Evolutionary conservation across 495 filamentous ascomycete genomes (phyloP).

Genomic region (Chlorociboria aeruginascens): DNA sequence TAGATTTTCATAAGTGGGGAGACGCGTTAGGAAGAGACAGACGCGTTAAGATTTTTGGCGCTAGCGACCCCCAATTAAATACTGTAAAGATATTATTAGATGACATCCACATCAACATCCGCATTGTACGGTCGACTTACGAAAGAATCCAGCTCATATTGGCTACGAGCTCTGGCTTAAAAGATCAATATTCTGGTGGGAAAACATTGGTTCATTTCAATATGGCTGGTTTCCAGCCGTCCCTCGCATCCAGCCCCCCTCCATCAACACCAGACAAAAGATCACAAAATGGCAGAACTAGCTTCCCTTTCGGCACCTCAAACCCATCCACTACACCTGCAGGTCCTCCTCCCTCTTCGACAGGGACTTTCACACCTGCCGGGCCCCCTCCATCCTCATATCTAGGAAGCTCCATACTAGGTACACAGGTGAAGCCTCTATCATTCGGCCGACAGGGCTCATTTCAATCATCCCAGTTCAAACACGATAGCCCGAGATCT

Average conservation of each 20-base stretch:
- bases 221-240: conserved; percentile 15
- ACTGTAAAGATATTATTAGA: too few species aligned
- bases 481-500: conserved; percentile 28
- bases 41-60: conserved; percentile 4
- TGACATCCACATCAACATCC: too few species aligned
- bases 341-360: conserved; percentile 56
- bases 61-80: neutral
- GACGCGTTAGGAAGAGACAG: conserved; percentile 3
- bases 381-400: conserved; percentile 52
- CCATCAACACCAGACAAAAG: conserved; percentile 22
- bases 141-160: too few species aligned
- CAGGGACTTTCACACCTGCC: conserved; percentile 61
- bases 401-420: conserved; percentile 54
- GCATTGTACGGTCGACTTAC: too few species aligned
- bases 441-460: conserved; percentile 19
- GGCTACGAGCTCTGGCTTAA: too few species aligned
- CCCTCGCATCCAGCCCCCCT: conserved; percentile 18
- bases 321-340: conserved; percentile 68
- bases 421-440: conserved; percentile 26
- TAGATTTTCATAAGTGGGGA: neutral
- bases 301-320: conserved; percentile 20
- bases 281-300: conserved; percentile 10
- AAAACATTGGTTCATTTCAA: neutral
- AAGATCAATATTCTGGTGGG: too few species aligned
- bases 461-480: conserved; percentile 22